Evolutionary conservation across 1,139 yeast species (phyloP).

Genomic region (Yamadazyma blattariae): DNA sequence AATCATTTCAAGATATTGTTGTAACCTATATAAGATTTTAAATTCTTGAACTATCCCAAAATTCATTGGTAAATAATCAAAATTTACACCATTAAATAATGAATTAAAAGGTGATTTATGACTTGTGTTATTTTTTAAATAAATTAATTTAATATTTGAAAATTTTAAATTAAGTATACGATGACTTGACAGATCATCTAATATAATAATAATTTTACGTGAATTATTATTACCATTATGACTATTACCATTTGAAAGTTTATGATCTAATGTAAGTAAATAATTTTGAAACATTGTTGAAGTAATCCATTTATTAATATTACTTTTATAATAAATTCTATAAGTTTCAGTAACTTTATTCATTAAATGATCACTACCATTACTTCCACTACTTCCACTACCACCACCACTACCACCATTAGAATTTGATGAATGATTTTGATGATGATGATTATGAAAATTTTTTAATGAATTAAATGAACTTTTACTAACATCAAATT

Average conservation of each 20-base stretch:
- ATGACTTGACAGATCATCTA: conserved; percentile 66
- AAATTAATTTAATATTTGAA: conserved; percentile 48
- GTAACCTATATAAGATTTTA: conserved; percentile 55
- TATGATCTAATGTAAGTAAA: conserved; percentile 57
- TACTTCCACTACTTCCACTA: no score
- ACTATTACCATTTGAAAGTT: conserved; percentile 36
- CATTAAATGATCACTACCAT: conserved; percentile 21
- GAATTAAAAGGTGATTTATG: conserved; percentile 40
- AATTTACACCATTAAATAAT: conserved; percentile 33
- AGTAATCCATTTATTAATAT: conserved; percentile 63
- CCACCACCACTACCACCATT: no score
- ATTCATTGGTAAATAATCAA: conserved; percentile 58
- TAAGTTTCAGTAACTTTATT: conserved; percentile 52
- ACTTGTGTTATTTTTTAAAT: conserved; percentile 38
- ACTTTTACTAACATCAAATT: conserved; percentile 44
- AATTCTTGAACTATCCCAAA: conserved; percentile 67
- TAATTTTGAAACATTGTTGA: conserved; percentile 65
- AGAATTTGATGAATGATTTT: conserved; percentile 10
- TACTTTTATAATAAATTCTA: conserved; percentile 56
- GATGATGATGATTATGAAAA: conserved; percentile 13
- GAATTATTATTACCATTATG: conserved; percentile 6
- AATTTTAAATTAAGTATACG: conserved; percentile 56
- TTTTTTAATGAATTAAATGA: conserved; percentile 30
- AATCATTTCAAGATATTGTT: conserved; percentile 55
- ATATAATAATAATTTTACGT: conserved; percentile 51